A percentile compares a stretch with the other conserved stretches of the same genome.
phyloP scores from a whole-genome alignment of 805 yeast species.

The Starmerella sp. region DNA sequence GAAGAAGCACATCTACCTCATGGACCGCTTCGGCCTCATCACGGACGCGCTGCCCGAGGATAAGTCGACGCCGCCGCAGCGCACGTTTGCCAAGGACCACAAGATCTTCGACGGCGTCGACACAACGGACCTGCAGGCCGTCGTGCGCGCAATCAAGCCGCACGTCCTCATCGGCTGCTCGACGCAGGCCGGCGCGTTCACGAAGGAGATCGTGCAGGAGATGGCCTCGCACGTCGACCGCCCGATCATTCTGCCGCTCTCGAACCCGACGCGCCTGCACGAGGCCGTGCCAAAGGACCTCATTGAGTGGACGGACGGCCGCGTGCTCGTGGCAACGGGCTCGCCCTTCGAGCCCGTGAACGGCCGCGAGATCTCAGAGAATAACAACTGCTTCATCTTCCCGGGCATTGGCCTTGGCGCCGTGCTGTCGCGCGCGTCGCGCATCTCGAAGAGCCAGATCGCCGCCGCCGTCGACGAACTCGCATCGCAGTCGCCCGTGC shows the following conservation, averaged over 20 bases:
- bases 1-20: slow-evolving; percentile 53
- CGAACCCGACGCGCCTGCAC: slow-evolving; percentile 89
- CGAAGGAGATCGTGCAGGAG: slow-evolving; percentile 68
- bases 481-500: slow-evolving; percentile 72
- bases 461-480: slow-evolving; percentile 90
- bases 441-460: slow-evolving; percentile 82
- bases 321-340: slow-evolving; percentile 90
- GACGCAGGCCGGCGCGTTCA: slow-evolving; percentile 89
- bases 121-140: slow-evolving; percentile 57
- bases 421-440: slow-evolving; percentile 66
- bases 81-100: slow-evolving; percentile 59
- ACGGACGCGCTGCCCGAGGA: slow-evolving; percentile 34
- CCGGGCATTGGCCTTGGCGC: slow-evolving; percentile 98
- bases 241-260: slow-evolving; percentile 90
- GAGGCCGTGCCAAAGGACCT: slow-evolving; percentile 89
- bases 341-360: slow-evolving; percentile 93
- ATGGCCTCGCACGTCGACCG: slow-evolving; percentile 78
- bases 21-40: slow-evolving; percentile 79
- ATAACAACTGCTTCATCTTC: slow-evolving; percentile 93
- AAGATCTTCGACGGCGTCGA: slow-evolving; percentile 63
- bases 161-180: slow-evolving; percentile 93
- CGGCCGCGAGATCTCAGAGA: slow-evolving; percentile 80
- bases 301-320: slow-evolving; percentile 80
- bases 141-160: slow-evolving; percentile 52
- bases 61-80: slow-evolving; percentile 51